Percentiles rank a stretch among this genome's conserved stretches.
Conservation (phyloP, 306 rosid species). For the Phaseolus lunatus region DNA sequence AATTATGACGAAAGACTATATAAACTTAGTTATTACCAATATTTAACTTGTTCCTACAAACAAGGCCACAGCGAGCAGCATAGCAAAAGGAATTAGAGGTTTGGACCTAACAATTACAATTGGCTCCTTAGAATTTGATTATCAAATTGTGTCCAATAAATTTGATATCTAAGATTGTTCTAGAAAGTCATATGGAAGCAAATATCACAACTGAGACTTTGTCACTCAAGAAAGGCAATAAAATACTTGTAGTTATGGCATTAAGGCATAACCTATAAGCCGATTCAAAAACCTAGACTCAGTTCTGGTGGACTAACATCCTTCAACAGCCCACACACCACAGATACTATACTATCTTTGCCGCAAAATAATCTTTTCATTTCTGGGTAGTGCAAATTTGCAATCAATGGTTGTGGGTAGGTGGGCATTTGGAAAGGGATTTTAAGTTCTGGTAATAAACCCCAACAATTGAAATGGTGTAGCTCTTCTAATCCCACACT, state of each 20-base stretch:
- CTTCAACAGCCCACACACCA: constrained; percentile 11
- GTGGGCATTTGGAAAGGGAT: constrained; percentile 7
- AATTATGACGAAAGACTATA: constrained; percentile 11
- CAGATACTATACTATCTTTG: constrained; percentile 5
- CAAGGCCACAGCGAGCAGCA: constrained; percentile 10
- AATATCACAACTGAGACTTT: constrained; percentile 7
- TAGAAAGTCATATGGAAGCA: neutral
- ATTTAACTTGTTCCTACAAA: constrained; percentile 11
- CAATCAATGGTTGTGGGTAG: neutral
- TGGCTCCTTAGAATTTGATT: constrained; percentile 27
- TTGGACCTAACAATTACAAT: too few relatives aligned
- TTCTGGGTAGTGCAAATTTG: neutral
- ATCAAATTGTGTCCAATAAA: constrained; percentile 6
- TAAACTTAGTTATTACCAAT: constrained; percentile 5
- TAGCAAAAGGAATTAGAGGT: constrained; percentile 10
- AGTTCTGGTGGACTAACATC: constrained; percentile 3
- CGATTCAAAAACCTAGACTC: constrained; percentile 12
- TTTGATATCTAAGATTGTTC: constrained; percentile 29
- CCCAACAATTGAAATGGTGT: constrained; percentile 12
- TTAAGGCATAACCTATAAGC: neutral
- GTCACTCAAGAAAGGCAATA: neutral
- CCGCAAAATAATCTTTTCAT: neutral
- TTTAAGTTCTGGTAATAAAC: constrained; percentile 26
- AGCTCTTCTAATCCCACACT: constrained; percentile 1
- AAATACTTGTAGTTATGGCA: neutral